Conservation (phyloP, 768 basidiomycete species). For the Holtermanniella nyarrowii region DNA sequence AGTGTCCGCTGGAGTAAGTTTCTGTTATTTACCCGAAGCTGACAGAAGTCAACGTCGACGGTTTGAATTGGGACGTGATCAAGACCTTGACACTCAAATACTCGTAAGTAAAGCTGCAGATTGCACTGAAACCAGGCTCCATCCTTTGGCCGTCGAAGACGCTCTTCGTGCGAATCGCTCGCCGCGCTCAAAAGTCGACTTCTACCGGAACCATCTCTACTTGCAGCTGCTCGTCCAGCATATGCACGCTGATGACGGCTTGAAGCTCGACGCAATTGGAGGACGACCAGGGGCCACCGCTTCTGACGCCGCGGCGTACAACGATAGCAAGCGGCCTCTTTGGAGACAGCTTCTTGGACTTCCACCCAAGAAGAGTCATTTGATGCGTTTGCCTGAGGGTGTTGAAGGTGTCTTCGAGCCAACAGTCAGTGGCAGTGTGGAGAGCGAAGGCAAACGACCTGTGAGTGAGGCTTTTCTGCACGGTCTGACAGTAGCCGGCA, state of each 20-base stretch:
- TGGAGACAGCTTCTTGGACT: neutral
- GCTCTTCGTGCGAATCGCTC: constrained; percentile 33
- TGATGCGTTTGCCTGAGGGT: constrained; percentile 30
- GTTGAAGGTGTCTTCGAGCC: constrained; percentile 40
- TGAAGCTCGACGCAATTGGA: neutral
- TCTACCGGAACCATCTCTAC: constrained; percentile 39
- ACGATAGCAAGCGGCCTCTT: neutral
- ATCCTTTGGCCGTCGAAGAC: constrained; percentile 40
- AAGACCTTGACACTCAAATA: constrained; percentile 34
- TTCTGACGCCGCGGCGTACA: neutral
- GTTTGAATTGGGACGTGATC: constrained; percentile 38
- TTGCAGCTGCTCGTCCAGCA: constrained; percentile 36
- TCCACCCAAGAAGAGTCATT: neutral
- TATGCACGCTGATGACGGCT: constrained; percentile 15
- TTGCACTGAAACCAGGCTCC: constrained; percentile 16
- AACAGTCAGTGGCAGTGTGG: neutral
- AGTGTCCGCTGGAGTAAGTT: constrained; percentile 39
- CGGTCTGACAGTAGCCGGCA: constrained; percentile 9
- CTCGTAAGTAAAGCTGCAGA: constrained; percentile 11
- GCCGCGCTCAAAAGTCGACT: constrained; percentile 39
- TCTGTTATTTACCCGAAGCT: constrained; percentile 1
- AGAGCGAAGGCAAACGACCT: constrained; percentile 1
- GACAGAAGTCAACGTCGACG: constrained; percentile 29
- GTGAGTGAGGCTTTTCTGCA: constrained; percentile 7
- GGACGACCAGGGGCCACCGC: neutral